phyloP scores from a whole-genome alignment of 169 alveolate species.

The Plasmodium relictum region DNA sequence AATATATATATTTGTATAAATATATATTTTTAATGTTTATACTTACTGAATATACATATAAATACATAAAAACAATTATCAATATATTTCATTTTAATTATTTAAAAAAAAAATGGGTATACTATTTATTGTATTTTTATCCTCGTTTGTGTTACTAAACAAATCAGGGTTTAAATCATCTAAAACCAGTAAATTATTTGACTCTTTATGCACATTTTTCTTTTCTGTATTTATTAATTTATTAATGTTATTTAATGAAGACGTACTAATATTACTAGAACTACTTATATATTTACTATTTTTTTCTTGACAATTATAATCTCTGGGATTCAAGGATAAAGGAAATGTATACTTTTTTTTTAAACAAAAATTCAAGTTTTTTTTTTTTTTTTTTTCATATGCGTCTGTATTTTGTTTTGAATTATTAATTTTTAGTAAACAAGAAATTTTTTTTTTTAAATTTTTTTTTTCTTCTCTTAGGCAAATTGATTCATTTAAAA shows the following conservation, averaged over 20 bases:
- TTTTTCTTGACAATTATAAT: slow-evolving; percentile 1
- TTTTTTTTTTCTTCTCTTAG: slow-evolving; percentile 60
- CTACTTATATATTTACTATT: neutral
- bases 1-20: no score
- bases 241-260: slow-evolving; percentile 4
- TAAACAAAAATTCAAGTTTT: neutral
- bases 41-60: no score
- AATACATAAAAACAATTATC: no score
- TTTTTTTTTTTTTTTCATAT: slow-evolving; percentile 11
- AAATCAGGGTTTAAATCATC: slow-evolving; percentile 32
- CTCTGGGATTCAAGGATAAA: neutral
- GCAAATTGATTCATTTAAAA: slow-evolving; percentile 32
- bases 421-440: slow-evolving; percentile 20
- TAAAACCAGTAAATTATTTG: slow-evolving; percentile 42
- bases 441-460: slow-evolving; percentile 48
- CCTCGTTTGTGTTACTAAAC: slow-evolving; percentile 12
- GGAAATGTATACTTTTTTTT: neutral
- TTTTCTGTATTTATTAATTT: slow-evolving; percentile 23
- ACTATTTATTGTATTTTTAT: slow-evolving; percentile 18
- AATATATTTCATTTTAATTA: slow-evolving; percentile 9
- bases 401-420: slow-evolving; percentile 5
- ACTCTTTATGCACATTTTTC: neutral
- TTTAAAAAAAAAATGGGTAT: slow-evolving; percentile 68
- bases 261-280: slow-evolving; percentile 2
- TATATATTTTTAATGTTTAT: no score